These are phyloP conservation scores for Phyllosticta ampelicida DNA, from an alignment of 2,329 filamentous ascomycete genomes.

Conservation along the genomic window DNA sequence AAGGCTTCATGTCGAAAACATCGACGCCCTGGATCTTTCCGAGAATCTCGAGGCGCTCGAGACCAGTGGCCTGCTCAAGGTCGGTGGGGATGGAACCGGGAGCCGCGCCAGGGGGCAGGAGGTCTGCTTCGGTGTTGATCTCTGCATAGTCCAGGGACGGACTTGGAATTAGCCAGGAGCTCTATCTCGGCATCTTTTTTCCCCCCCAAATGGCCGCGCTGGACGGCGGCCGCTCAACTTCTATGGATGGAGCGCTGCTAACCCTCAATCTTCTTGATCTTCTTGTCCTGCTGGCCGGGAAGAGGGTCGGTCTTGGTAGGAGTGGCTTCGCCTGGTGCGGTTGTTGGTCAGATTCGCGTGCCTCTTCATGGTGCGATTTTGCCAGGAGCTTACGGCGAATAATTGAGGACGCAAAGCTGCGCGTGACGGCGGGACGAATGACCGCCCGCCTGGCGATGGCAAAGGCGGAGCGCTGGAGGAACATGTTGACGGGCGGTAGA, in stretches of 20 bases:
- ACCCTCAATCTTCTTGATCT: slow-evolving; percentile 38
- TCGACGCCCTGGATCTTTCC: slow-evolving; percentile 99
- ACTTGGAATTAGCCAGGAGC: slow-evolving; percentile 18
- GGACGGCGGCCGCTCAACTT: neutral
- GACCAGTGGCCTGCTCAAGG: slow-evolving; percentile 89
- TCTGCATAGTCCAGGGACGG: slow-evolving; percentile 44
- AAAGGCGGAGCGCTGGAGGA: slow-evolving; percentile 41
- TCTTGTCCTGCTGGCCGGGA: slow-evolving; percentile 26
- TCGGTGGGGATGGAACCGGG: slow-evolving; percentile 84
- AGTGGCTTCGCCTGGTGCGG: slow-evolving; percentile 20
- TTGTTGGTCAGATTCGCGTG: slow-evolving; percentile 21
- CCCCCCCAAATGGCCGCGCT: neutral
- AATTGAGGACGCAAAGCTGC: slow-evolving; percentile 38
- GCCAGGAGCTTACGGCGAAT: slow-evolving; percentile 32
- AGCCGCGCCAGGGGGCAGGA: slow-evolving; percentile 70
- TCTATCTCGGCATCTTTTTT: slow-evolving; percentile 10
- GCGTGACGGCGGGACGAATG: slow-evolving; percentile 29
- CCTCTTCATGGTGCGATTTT: slow-evolving; percentile 12
- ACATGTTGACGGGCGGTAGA: slow-evolving; percentile 31
- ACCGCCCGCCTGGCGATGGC: slow-evolving; percentile 36
- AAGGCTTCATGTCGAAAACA: slow-evolving; percentile 94
- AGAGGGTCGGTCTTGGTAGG: slow-evolving; percentile 23
- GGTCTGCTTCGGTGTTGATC: slow-evolving; percentile 70
- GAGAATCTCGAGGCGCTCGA: slow-evolving; percentile 96
- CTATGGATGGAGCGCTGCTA: slow-evolving; percentile 17